Evolutionary conservation across 139 green algal species (phyloP).

Genomic region (Haematococcus lacustris): DNA sequence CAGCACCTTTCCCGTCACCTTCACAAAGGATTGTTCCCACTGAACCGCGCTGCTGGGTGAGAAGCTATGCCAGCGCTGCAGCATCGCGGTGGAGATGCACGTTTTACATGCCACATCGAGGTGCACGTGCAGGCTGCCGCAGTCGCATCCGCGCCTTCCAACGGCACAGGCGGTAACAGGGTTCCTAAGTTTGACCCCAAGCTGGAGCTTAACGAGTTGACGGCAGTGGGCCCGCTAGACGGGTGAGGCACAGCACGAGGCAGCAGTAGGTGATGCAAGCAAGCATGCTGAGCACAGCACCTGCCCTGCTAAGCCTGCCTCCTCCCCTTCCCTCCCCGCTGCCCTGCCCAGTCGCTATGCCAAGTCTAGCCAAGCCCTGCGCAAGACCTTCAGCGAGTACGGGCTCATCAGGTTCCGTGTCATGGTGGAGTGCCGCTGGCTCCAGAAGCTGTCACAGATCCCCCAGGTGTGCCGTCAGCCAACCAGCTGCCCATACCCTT

Average conservation of each 20-base stretch:
- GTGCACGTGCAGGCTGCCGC: background rate
- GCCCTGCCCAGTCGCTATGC: slow-evolving; percentile 79
- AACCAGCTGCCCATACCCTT: no score
- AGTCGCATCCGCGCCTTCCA: background rate
- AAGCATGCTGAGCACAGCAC: no score
- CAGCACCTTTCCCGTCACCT: no score
- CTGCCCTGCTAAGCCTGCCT: no score
- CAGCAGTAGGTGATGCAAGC: no score
- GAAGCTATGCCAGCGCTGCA: no score
- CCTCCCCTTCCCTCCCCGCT: no score
- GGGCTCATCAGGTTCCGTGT: slow-evolving; percentile 91
- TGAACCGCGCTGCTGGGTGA: no score
- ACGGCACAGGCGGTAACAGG: background rate
- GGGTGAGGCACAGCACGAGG: no score
- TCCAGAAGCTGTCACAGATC: slow-evolving; percentile 82
- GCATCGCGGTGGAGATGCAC: no score
- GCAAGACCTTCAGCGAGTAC: slow-evolving; percentile 92
- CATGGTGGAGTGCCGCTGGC: slow-evolving; percentile 92
- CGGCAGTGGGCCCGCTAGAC: slow-evolving; percentile 80
- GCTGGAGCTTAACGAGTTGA: slow-evolving; percentile 74
- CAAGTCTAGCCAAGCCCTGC: slow-evolving; percentile 58
- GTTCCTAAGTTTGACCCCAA: slow-evolving; percentile 1
- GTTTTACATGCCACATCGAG: no score
- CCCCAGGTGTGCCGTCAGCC: slow-evolving; percentile 43
- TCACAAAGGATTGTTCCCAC: no score